Base-by-base conservation (phyloP, 2,329 filamentous ascomycete species). In the Tympanopsis confertula region DNA sequence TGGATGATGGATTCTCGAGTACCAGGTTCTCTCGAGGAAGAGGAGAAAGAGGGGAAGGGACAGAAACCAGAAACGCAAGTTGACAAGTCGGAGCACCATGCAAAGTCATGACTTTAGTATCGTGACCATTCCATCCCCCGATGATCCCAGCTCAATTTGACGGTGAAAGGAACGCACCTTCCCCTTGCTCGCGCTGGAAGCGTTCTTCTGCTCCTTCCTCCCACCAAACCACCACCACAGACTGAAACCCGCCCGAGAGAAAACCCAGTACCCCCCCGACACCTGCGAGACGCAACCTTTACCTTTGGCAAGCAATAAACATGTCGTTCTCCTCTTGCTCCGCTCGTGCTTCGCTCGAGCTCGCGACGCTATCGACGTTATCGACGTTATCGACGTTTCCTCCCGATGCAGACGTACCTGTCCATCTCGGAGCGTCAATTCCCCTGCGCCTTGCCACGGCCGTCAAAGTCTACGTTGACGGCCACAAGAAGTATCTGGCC, bases 391-490 rank as follows among this genome's bases (percentile, higher is more conserved):
- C 55, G 59, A 39, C 70, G 68, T 45, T 79, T 80, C 43, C 66
- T 65, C 36, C 74, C 75, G 46, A 79, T 77, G 44, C 71, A 78
- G 26, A 79, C 69, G 50, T 79, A 77, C 44, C 73, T 77, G 41
- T 14, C 42, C 41, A 45, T 39, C 14, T 19, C 26, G 39, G 38
- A 35, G 5, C 12, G 18, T 12, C 13, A 17, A 36, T 39, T 47
- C 39, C 45, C 10, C 15, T 12, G 40, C 20, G 41, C 37, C n/a
- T 35, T 18, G 13, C n/a, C 4, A 14, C 17, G 19, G 5, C 13
- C 7, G n/a, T 17, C 14, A n/a, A 19, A 17, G 29, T 3, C 18
- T 22, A n/a, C 24, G 24, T 10, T n/a, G n/a, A 28, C 13, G 30
- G 13, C 17, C 30, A 14, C 10, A 14, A 14, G 30, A 14, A 10